A percentile compares a stretch with the other conserved stretches of the same genome.
These are phyloP conservation scores for Xylariomycetidae sp. DNA, from an alignment of 2,329 filamentous ascomycete genomes.

Conservation along the genomic window DNA sequence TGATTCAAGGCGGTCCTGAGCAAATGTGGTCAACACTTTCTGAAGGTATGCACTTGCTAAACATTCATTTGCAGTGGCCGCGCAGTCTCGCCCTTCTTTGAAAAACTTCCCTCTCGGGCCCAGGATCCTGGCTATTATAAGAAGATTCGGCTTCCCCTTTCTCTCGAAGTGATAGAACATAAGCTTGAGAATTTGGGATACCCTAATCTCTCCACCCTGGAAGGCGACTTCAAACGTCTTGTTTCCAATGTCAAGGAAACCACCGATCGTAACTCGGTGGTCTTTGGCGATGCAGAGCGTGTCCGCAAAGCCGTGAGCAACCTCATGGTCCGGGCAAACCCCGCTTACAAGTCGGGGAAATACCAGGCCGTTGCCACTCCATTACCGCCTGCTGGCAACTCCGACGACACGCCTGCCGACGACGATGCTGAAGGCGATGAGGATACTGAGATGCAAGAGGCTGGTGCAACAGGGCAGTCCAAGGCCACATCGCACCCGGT, in stretches of 20 bases:
- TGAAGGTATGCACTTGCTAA: too few species aligned
- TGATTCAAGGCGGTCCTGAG: too few species aligned
- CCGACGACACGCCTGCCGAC: conserved; percentile 34
- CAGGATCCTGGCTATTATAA: conserved; percentile 71
- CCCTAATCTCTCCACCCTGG: conserved; percentile 63
- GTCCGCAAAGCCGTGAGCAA: conserved; percentile 82
- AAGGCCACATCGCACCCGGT: too few species aligned
- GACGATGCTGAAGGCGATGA: conserved; percentile 17
- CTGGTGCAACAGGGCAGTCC: too few species aligned
- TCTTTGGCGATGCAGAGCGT: conserved; percentile 80
- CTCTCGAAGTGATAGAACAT: conserved; percentile 67
- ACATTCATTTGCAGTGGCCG: conserved; percentile 61
- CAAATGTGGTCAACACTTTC: too few species aligned
- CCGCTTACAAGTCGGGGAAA: conserved; percentile 63
- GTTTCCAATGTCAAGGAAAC: conserved; percentile 82
- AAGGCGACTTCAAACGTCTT: conserved; percentile 83
- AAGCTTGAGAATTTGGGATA: conserved; percentile 68
- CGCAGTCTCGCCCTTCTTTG: conserved; percentile 67
- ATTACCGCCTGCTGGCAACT: conserved; percentile 43
- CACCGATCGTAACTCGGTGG: conserved; percentile 64
- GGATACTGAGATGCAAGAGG: conserved; percentile 11
- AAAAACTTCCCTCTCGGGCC: conserved; percentile 59
- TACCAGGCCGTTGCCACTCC: conserved; percentile 72
- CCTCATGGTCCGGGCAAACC: conserved; percentile 81
- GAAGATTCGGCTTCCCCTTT: conserved; percentile 70